phyloP scores from a whole-genome alignment of 352 stramenopile species.

The Pythium rhizo-oryzae region DNA sequence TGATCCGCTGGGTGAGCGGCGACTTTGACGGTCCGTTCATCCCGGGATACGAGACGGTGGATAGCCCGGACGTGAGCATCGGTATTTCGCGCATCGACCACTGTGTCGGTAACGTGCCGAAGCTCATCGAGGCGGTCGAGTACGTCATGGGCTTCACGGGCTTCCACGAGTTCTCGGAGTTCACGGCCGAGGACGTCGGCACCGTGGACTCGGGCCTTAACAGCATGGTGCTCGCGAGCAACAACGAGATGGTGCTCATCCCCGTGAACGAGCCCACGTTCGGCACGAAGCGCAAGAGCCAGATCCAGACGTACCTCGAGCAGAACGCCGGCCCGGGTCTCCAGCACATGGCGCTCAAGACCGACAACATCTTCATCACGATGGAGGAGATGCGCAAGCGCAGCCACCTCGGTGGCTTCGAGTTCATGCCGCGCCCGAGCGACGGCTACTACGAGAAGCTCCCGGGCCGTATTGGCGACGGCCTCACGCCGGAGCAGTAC shows the following conservation, averaged over 20 bases:
- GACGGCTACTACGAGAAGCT: slow-evolving; percentile 92
- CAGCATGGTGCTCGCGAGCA: slow-evolving; percentile 93
- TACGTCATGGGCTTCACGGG: slow-evolving; percentile 82
- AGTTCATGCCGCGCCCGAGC: slow-evolving; percentile 87
- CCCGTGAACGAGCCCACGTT: slow-evolving; percentile 96
- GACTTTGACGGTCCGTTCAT: slow-evolving; percentile 76
- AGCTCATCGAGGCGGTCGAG: slow-evolving; percentile 83
- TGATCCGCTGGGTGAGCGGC: slow-evolving; percentile 86
- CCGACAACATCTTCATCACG: slow-evolving; percentile 95
- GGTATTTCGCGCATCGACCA: slow-evolving; percentile 89
- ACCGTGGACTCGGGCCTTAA: slow-evolving; percentile 95
- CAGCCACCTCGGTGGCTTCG: slow-evolving; percentile 72
- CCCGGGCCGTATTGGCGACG: slow-evolving; percentile 74
- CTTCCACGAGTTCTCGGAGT: slow-evolving; percentile 96
- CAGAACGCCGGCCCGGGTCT: slow-evolving; percentile 95
- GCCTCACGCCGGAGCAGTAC: slow-evolving; percentile 88
- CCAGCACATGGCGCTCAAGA: slow-evolving; percentile 98
- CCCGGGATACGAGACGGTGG: slow-evolving; percentile 72
- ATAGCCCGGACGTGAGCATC: slow-evolving; percentile 55
- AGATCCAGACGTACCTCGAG: slow-evolving; percentile 97
- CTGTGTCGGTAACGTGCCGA: slow-evolving; percentile 91
- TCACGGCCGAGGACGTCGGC: slow-evolving; percentile 94
- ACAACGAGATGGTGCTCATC: slow-evolving; percentile 94
- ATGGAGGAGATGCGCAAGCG: slow-evolving; percentile 83
- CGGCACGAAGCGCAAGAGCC: slow-evolving; percentile 91